Conservation (phyloP, 2,329 filamentous ascomycete species). For the Sphaerulina populicola region DNA sequence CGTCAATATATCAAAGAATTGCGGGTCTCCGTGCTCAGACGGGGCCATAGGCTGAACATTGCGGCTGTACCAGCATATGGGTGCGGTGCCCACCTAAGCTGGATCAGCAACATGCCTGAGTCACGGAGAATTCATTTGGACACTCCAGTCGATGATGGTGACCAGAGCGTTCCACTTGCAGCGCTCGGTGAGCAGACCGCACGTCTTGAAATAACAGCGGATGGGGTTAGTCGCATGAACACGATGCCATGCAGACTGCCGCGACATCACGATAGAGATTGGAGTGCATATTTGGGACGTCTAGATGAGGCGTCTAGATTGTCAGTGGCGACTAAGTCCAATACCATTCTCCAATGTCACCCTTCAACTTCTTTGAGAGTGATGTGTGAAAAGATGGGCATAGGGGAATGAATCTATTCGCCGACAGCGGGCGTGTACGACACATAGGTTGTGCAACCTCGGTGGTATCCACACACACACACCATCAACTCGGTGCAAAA, state of each 20-base stretch:
- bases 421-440: constrained; percentile 15
- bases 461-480: constrained; percentile 12
- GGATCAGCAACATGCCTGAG: constrained; percentile 7
- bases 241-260: constrained; percentile 3
- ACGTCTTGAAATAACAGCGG: background rate
- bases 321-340: background rate
- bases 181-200: background rate
- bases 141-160: background rate
- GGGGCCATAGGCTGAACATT: background rate
- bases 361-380: constrained; percentile 3
- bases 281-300: constrained; percentile 4
- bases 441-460: constrained; percentile 5
- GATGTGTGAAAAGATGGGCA: background rate
- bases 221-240: constrained; percentile 9
- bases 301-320: background rate
- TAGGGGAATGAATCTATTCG: background rate
- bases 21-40: background rate
- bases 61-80: constrained; percentile 3
- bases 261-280: constrained; percentile 2
- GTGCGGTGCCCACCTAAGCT: constrained; percentile 11
- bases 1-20: background rate
- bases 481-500: constrained; percentile 17
- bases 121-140: no score
- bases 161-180: no score
- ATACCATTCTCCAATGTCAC: constrained; percentile 10